phyloP scores from a whole-genome alignment of 371 early-diverging fungal genomes.

The Mortierella sp. region DNA sequence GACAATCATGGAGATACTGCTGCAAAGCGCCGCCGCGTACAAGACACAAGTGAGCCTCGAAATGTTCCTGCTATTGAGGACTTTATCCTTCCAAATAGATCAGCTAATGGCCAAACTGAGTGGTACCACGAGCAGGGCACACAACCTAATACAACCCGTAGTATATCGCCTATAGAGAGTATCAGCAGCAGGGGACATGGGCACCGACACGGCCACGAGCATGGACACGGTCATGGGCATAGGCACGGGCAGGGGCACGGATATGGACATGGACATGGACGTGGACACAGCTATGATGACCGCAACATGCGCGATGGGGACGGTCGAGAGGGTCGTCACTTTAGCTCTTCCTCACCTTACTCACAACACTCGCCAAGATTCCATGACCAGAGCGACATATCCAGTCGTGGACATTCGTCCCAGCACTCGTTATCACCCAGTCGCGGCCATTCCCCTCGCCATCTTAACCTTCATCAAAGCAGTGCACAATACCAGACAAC shows the following conservation, averaged over 20 bases:
- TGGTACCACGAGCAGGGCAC: slow-evolving; percentile 20
- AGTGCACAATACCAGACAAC: slow-evolving; percentile 38
- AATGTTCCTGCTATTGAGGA: slow-evolving; percentile 50
- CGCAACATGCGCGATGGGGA: not conserved
- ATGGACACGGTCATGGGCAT: not conserved
- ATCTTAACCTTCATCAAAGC: slow-evolving; percentile 33
- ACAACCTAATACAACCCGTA: slow-evolving; percentile 9
- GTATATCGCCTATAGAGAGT: slow-evolving; percentile 45
- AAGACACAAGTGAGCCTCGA: slow-evolving; percentile 10
- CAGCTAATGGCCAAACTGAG: slow-evolving; percentile 45
- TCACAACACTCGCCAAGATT: slow-evolving; percentile 3
- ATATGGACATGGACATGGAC: too few relatives aligned
- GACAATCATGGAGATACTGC: slow-evolving; percentile 20
- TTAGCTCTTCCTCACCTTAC: slow-evolving; percentile 13
- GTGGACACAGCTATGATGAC: slow-evolving; percentile 10
- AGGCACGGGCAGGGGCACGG: not conserved
- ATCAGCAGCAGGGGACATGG: slow-evolving; percentile 21
- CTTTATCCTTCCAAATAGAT: slow-evolving; percentile 42
- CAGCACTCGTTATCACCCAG: slow-evolving; percentile 13
- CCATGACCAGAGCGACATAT: slow-evolving; percentile 7
- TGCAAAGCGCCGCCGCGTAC: slow-evolving; percentile 35
- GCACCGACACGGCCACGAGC: not conserved
- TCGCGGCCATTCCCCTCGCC: slow-evolving; percentile 17
- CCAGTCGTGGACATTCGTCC: slow-evolving; percentile 3
- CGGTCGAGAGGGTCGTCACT: slow-evolving; percentile 12